Evolutionary conservation across 73 alveolate genomes (phyloP), one percentile per base, ranked within the genome.

Genomic region (Paramecium biaurelia): DNA sequence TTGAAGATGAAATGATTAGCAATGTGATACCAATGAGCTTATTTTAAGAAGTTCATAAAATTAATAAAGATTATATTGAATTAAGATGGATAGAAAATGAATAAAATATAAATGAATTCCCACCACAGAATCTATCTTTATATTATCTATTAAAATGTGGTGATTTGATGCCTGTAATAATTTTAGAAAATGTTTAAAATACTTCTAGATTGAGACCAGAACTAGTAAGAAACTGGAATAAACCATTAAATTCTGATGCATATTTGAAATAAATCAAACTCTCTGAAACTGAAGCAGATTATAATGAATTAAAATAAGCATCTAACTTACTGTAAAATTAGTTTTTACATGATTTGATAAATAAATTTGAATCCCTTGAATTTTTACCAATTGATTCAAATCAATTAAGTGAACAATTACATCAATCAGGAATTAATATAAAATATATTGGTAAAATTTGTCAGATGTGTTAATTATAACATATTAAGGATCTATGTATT

Each of bases 61-160:
- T 74, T 4, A 32, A 32, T 11, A 74, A 74, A 74, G 87, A 74
- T 32, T 74, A 74, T 37, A 32, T 74, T 37, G 87, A 74, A 74
- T 74, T 74, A 21, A 74, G 87, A 74, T 74, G 87, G 87, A 35
- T 74, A 1, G 87, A 74, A 35, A 74, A 74, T 38, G 57, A 74
- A 38, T 32, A 74, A 7, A 74, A 74, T 74, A n/a, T 74, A 7
- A 35, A 35, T 74, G 87, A 74, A 12, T 74, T 74, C n/a, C 59
- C 59, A 12, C 87, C 87, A 4, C 12, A 74, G 47, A 74, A 74
- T 74, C 38, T 74, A 20, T 30, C 41, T 14, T 21, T 74, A 20
- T 35, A 35, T 35, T 74, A 74, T 18, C n/a, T 74, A 74, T 32
- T 38, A 14, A 74, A 74, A 74, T 74, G 87, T 74, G 87, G 59